Conservation (phyloP, 2,329 filamentous ascomycete genomes). For the Curvularia spicifera region DNA sequence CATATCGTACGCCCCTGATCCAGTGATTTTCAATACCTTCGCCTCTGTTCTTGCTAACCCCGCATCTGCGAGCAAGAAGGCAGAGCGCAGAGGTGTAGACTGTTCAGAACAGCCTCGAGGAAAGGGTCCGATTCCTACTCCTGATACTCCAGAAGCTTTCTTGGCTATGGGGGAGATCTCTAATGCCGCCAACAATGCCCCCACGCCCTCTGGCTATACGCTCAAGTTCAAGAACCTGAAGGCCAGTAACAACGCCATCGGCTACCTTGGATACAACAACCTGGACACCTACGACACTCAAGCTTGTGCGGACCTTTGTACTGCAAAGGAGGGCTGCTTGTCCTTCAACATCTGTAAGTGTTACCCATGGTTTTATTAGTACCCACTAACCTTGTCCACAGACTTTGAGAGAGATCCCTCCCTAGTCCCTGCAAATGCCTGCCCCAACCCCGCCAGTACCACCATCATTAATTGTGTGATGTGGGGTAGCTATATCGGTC, state of each 20-base stretch:
- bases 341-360: background rate
- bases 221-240: background rate
- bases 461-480: background rate
- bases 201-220: background rate
- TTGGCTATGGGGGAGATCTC: background rate
- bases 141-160: background rate
- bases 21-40: background rate
- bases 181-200: background rate
- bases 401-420: background rate
- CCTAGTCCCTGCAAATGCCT: background rate
- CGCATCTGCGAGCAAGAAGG: background rate
- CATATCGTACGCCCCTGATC: background rate
- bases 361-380: background rate
- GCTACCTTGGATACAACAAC: background rate
- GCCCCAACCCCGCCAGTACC: background rate
- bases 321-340: background rate
- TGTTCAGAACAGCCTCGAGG: conserved; percentile 1
- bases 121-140: background rate
- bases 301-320: background rate
- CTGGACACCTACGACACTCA: background rate
- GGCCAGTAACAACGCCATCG: background rate
- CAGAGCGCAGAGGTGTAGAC: conserved; percentile 1
- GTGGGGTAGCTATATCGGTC: background rate
- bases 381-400: background rate
- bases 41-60: background rate